Conservation (phyloP, 2,329 filamentous ascomycete genomes). For the Ascochyta clinopodiicola region DNA sequence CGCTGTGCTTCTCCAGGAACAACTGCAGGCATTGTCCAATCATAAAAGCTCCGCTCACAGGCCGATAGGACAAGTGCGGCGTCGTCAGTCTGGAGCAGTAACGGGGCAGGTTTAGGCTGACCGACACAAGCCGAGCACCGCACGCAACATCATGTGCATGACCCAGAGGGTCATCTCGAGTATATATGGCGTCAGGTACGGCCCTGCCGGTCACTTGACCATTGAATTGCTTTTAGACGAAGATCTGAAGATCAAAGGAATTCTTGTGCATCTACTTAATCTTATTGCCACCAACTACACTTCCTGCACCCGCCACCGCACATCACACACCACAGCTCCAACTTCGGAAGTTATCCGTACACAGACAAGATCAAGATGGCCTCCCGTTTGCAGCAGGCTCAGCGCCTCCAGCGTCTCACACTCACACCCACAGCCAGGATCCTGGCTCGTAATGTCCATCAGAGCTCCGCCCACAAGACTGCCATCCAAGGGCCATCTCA, state of each 20-base stretch:
- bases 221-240: constrained; percentile 7
- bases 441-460: constrained; percentile 40
- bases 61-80: constrained; percentile 6
- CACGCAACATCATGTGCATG: constrained; percentile 24
- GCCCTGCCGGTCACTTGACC: constrained; percentile 12
- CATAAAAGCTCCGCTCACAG: constrained; percentile 13
- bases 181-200: constrained; percentile 33
- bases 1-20: constrained; percentile 7
- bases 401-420: constrained; percentile 31
- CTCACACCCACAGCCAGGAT: constrained; percentile 27
- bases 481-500: constrained; percentile 32
- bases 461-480: constrained; percentile 40
- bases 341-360: not conserved
- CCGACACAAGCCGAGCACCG: constrained; percentile 39
- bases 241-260: constrained; percentile 1
- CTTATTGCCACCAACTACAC: not conserved
- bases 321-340: constrained; percentile 5
- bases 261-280: not conserved
- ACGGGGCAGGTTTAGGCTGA: constrained; percentile 19
- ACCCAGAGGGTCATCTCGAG: constrained; percentile 17
- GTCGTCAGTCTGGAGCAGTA: constrained; percentile 12
- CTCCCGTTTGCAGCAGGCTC: constrained; percentile 30
- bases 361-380: constrained; percentile 21
- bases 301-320: constrained; percentile 4
- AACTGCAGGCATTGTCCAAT: constrained; percentile 13